Percentiles rank a stretch among this genome's conserved stretches.
Evolutionary conservation across 768 basidiomycete genomes (phyloP).

Genomic region (Lactifluus rugatus): DNA sequence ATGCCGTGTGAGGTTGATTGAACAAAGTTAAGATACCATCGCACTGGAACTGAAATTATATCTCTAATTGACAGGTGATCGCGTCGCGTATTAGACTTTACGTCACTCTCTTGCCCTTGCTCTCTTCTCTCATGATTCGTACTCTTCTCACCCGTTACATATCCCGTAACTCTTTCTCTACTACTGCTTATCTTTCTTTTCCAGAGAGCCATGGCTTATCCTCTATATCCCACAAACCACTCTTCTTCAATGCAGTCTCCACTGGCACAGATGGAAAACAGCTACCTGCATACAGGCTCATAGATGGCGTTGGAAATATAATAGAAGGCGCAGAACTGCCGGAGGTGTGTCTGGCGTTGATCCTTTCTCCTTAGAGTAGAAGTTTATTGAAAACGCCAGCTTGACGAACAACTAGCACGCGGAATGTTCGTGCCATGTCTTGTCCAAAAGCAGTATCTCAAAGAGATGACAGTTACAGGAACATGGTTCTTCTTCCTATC

Average conservation of each 20-base stretch:
- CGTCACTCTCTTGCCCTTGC: too few relatives aligned
- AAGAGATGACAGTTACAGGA: constrained; percentile 45
- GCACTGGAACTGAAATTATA: too few relatives aligned
- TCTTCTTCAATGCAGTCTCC: constrained; percentile 75
- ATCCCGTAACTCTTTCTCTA: constrained; percentile 17
- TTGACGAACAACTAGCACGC: constrained; percentile 57
- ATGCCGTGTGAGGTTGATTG: not conserved
- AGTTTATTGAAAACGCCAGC: constrained; percentile 30
- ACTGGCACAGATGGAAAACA: constrained; percentile 43
- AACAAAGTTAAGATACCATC: not conserved
- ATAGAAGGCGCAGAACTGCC: constrained; percentile 68
- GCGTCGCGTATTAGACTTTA: too few relatives aligned
- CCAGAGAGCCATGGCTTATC: constrained; percentile 29
- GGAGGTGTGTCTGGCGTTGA: constrained; percentile 39
- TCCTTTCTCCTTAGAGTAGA: not conserved
- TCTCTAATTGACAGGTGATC: too few relatives aligned
- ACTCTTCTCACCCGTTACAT: not conserved
- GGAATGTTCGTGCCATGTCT: constrained; percentile 37
- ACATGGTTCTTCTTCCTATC: constrained; percentile 72
- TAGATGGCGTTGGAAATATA: constrained; percentile 70
- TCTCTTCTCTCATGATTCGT: constrained; percentile 1
- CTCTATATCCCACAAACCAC: constrained; percentile 56
- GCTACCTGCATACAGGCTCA: constrained; percentile 79
- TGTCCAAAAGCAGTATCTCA: not conserved
- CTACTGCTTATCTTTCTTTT: constrained; percentile 16